These are phyloP conservation scores for Phytophthora pluvialis DNA, from an alignment of 352 stramenopile species.

Conservation along the genomic window DNA sequence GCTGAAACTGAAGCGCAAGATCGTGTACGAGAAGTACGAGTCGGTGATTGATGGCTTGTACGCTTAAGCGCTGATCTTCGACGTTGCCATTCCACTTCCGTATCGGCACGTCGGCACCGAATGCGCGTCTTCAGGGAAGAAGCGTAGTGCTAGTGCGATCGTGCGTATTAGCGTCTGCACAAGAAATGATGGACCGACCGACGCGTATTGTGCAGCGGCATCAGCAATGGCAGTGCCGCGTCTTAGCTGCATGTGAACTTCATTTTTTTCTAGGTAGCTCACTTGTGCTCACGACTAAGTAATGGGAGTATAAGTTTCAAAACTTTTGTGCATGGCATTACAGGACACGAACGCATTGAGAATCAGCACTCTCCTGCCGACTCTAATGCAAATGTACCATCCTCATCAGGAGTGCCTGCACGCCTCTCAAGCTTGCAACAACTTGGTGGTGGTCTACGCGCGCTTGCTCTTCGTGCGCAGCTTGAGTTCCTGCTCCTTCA, in stretches of 20 bases:
- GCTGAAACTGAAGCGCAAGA: constrained; percentile 95
- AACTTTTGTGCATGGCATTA: constrained; percentile 17
- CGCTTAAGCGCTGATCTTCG: constrained; percentile 40
- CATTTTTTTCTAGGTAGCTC: constrained; percentile 28
- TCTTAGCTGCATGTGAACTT: constrained; percentile 24
- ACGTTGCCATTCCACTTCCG: constrained; percentile 17
- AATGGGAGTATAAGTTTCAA: constrained; percentile 33
- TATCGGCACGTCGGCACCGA: constrained; percentile 13
- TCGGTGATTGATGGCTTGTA: constrained; percentile 92
- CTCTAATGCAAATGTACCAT: too few relatives aligned
- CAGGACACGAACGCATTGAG: constrained; percentile 14
- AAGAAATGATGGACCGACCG: constrained; percentile 13
- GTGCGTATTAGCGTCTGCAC: constrained; percentile 2
- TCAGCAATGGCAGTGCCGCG: not conserved
- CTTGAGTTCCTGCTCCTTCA: constrained; percentile 74
- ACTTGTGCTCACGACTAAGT: constrained; percentile 32
- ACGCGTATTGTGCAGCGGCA: constrained; percentile 6
- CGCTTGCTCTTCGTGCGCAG: constrained; percentile 58
- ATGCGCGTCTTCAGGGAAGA: not conserved
- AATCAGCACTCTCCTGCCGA: too few relatives aligned
- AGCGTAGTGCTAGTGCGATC: not conserved
- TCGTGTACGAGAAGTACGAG: constrained; percentile 93
- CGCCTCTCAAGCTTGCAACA: not conserved
- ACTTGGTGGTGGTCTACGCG: constrained; percentile 20
- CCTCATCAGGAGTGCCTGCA: too few relatives aligned